A percentile compares a stretch with the other conserved stretches of the same genome.
Conservation (phyloP, 2,329 filamentous ascomycete genomes). For the Blumeria graminis region DNA sequence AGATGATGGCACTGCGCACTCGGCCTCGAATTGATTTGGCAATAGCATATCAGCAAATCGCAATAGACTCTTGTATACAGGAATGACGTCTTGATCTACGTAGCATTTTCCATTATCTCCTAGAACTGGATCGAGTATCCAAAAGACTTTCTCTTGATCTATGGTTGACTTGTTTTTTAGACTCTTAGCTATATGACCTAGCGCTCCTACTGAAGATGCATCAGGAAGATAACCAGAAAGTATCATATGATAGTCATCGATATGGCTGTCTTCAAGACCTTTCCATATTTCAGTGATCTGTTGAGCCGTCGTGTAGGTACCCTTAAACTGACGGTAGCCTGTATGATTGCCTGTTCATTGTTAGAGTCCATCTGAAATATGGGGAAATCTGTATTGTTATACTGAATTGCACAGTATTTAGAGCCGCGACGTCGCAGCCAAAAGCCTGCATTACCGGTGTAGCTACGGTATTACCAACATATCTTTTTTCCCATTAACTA, state of each 20-base stretch:
- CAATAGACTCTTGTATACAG: constrained; percentile 63
- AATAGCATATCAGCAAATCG: constrained; percentile 71
- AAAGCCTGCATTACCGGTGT: constrained; percentile 84
- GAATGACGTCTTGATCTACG: constrained; percentile 74
- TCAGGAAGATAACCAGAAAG: constrained; percentile 87
- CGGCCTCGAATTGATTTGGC: constrained; percentile 92
- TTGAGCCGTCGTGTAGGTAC: constrained; percentile 54
- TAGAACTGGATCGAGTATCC: constrained; percentile 97
- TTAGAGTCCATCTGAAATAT: too few species aligned
- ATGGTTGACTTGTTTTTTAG: constrained; percentile 39
- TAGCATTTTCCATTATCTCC: constrained; percentile 85
- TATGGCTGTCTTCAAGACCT: constrained; percentile 58
- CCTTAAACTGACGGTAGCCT: constrained; percentile 72
- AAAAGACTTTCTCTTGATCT: constrained; percentile 60
- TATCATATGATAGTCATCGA: constrained; percentile 83
- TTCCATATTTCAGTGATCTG: constrained; percentile 70
- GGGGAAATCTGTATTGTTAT: constrained; percentile 7
- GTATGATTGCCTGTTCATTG: constrained; percentile 60
- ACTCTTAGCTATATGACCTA: constrained; percentile 64
- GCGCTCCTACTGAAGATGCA: constrained; percentile 58
- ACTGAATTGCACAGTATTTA: constrained; percentile 98
- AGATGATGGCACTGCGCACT: constrained; percentile 29
- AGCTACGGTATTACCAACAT: constrained; percentile 95
- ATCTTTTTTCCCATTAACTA: constrained; percentile 26
- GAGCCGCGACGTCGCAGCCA: constrained; percentile 75